These are phyloP conservation scores for Lichtheimia ornata DNA, from an alignment of 371 early-diverging fungal genomes.

Conservation along the genomic window DNA sequence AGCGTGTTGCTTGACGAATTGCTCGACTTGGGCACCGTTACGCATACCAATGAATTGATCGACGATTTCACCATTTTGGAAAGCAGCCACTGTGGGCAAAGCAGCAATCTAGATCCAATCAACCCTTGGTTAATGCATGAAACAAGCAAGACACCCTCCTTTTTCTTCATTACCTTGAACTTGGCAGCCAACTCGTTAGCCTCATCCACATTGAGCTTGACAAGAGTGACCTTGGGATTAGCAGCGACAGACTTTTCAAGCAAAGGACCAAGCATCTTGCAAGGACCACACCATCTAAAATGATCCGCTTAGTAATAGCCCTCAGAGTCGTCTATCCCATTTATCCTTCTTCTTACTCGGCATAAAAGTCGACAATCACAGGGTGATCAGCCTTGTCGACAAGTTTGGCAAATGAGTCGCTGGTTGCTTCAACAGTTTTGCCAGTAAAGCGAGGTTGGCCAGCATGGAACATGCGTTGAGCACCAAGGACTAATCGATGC, in stretches of 20 bases:
- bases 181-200: constrained; percentile 56
- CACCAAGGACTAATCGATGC: not conserved
- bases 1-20: constrained; percentile 63
- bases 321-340: not conserved
- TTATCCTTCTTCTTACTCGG: constrained; percentile 50
- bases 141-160: not conserved
- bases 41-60: constrained; percentile 71
- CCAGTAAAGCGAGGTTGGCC: constrained; percentile 41
- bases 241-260: constrained; percentile 61
- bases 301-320: not conserved
- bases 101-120: constrained; percentile 54
- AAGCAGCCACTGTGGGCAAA: constrained; percentile 76
- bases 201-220: constrained; percentile 75
- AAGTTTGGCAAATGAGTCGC: constrained; percentile 45
- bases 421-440: constrained; percentile 51
- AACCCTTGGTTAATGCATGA: not conserved
- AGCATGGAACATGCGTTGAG: constrained; percentile 23
- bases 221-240: constrained; percentile 67
- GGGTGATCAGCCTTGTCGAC: constrained; percentile 62
- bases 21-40: constrained; percentile 36
- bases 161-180: constrained; percentile 45
- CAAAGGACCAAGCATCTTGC: constrained; percentile 72
- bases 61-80: constrained; percentile 63
- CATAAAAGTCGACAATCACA: constrained; percentile 83
- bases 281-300: constrained; percentile 83